These are phyloP conservation scores for Diutina ranongensis DNA, from an alignment of 1,139 yeast genomes.

Conservation along the genomic window DNA sequence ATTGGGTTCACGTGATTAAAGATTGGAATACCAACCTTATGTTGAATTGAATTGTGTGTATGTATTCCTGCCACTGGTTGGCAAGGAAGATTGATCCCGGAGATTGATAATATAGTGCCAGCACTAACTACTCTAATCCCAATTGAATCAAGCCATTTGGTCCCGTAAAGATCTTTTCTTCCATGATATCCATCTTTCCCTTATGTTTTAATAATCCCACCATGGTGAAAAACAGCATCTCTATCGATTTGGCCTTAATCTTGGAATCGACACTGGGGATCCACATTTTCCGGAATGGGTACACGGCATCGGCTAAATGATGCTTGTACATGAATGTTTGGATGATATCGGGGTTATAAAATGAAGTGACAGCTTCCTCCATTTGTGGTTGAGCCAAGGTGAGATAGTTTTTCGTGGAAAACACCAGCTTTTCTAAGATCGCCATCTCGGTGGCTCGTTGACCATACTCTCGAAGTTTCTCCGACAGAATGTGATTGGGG, in stretches of 20 bases:
- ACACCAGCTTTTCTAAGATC: not conserved
- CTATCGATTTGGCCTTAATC: not conserved
- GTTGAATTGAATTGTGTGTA: slow-evolving; percentile 42
- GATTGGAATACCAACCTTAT: slow-evolving; percentile 84
- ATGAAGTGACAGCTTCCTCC: not conserved
- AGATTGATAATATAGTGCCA: no score
- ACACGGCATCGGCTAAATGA: not conserved
- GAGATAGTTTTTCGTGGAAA: not conserved
- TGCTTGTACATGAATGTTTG: not conserved
- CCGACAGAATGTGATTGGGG: not conserved
- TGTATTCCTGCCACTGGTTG: no score
- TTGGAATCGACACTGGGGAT: not conserved
- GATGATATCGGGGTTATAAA: not conserved
- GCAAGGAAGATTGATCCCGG: no score
- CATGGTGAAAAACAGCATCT: not conserved
- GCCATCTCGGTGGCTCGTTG: not conserved
- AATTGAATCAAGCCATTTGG: not conserved
- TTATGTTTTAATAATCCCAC: not conserved
- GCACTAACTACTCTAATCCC: not conserved
- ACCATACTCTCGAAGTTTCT: not conserved
- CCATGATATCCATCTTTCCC: not conserved
- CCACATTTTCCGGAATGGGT: not conserved
- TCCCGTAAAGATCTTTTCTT: not conserved
- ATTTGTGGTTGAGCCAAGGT: not conserved
- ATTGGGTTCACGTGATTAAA: slow-evolving; percentile 69